Percentiles rank a stretch among this genome's conserved stretches.
These are phyloP conservation scores for Warburgia ugandensis DNA, from an alignment of 164 flowering plant species.

Conservation along the genomic window DNA sequence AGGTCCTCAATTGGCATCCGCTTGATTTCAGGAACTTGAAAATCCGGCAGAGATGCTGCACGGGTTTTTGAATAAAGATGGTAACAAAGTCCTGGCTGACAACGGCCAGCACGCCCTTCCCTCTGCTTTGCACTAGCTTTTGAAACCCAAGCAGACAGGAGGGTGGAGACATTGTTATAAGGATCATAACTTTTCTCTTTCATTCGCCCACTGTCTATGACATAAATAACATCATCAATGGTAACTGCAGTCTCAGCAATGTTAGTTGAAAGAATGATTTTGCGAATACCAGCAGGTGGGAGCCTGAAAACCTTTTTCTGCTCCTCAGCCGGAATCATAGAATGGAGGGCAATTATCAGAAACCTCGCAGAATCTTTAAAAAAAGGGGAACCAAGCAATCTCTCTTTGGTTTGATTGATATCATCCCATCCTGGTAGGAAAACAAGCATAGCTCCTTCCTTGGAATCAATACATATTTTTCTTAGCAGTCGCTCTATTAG, in stretches of 20 bases:
- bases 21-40: constrained; percentile 87
- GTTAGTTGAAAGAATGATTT: constrained; percentile 88
- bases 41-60: constrained; percentile 71
- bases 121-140: constrained; percentile 96
- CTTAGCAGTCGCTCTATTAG: constrained; percentile 64
- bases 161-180: constrained; percentile 83
- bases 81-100: constrained; percentile 90
- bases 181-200: constrained; percentile 98
- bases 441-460: constrained; percentile 85
- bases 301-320: constrained; percentile 76
- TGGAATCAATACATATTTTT: constrained; percentile 76
- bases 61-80: constrained; percentile 80
- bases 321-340: constrained; percentile 78
- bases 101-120: constrained; percentile 97
- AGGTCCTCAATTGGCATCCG: constrained; percentile 93
- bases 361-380: constrained; percentile 61
- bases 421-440: constrained; percentile 99
- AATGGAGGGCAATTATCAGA: constrained; percentile 72
- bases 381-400: constrained; percentile 37
- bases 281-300: constrained; percentile 79
- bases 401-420: constrained; percentile 59
- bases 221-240: constrained; percentile 93
- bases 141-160: constrained; percentile 90
- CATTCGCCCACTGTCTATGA: constrained; percentile 91
- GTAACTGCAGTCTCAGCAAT: constrained; percentile 95